Base-by-base conservation (phyloP, 164 flowering plant genomes). In the Vitis cinerea region DNA sequence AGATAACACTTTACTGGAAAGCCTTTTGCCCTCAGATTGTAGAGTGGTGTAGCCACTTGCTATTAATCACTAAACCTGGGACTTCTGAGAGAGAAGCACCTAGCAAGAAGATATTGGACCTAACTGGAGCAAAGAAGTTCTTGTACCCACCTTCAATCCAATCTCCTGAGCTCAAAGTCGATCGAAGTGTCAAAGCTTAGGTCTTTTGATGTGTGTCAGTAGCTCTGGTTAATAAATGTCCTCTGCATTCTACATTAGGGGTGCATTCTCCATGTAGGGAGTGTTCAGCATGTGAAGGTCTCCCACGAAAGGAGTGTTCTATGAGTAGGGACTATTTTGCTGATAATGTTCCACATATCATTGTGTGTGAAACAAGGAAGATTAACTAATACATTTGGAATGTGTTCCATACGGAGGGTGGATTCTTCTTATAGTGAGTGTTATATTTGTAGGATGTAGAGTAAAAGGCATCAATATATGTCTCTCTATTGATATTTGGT, bases 1-100 rank as follows among this genome's bases (percentile, higher is more conserved):
- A 49, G 61, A 19, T 31, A 0, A 3, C 61, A 4, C 61, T 61
- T 23, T 14, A 50, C 15, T 75, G 72, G 71, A 73, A 63, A 61
- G 63, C 66, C 12, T 64, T 83, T 11, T 61, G 74, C 17, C 86
- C 89, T 1, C 88, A 84, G 60, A 47, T 81, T 12, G 10, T 82
- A 13, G 84, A 85, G 52, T 80, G 80, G 82, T 47, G 27, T 9
- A 63, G 23, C 77, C 74, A 66, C 9, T n/a, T 73, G 66, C 62
- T 76, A 0, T 64, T 77, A 2, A 11, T 78, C 10, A 54, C 73
- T 1, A 5, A 30, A 56, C 65, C 70, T 1, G 75, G 75, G 2
- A 10, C 63, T 27, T 54, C 82, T 10, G 65, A 57, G 19, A 57
- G 49, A 47, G 72, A 72, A 12, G 68, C 79, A 13, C 11, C 11